Evolutionary conservation across 768 basidiomycete species (phyloP), one percentile per base, ranked within the genome.

Genomic region (Tremella fuciformis): DNA sequence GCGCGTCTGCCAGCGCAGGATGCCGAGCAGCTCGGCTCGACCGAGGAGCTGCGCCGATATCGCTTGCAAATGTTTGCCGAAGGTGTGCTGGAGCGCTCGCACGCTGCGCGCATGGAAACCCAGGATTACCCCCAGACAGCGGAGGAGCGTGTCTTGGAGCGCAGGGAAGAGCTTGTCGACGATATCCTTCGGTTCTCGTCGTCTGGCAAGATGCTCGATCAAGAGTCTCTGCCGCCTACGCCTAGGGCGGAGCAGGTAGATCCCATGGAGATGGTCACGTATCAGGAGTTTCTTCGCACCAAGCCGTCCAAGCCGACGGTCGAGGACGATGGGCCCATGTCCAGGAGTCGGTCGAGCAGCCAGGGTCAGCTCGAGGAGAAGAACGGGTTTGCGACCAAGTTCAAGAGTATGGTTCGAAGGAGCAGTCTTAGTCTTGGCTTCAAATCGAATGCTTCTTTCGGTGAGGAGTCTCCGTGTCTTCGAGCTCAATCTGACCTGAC

Each of bases 101-200:
- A 38, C 50, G 55, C 55, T 6, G 53, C 59, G 18, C 60, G 65
- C 38, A 24, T 67, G 39, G 34, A 46, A 3, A 42, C 39, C 3
- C 69, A 70, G 57, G 69, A 70, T 15, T 65, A 55, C 49, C 56
- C 62, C 11, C 13, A 26, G 29, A 38, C 54, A 22, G 40, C 49
- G 8, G 49, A 64, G 24, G 34, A 63, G 21, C 55, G 39, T 41
- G 53, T 56, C 13, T 49, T 29, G 29, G 41, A 65, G 34, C 64
- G 89, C 87, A 84, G 85, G 57, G 83, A 86, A 44, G 83, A 83
- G 8, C 90, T 93, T 70, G 85, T 92, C 9, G 85, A 87, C 55
- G 83, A 84, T 57, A 80, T 94, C 1, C 80, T 85, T 9, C 80
- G 82, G 25, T 88, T 88, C 69, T 88, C 89, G 0, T 80, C 82